Conservation (phyloP, 805 yeast species). For the Candida succiphila region DNA sequence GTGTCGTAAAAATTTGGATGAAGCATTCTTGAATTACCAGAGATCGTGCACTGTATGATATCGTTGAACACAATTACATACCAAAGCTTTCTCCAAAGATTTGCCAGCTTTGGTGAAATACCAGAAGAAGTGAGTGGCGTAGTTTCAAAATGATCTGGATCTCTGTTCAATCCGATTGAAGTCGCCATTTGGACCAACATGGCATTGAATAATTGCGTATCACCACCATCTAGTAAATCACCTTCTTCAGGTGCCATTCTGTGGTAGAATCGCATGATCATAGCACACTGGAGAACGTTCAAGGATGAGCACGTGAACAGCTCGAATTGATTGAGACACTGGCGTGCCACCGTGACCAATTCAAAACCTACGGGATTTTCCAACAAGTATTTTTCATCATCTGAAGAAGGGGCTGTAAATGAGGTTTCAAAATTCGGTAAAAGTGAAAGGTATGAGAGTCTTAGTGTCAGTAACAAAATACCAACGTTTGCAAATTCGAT, state of each 20-base stretch:
- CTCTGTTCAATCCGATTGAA: constrained; percentile 59
- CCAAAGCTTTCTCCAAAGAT: constrained; percentile 54
- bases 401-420: constrained; percentile 17
- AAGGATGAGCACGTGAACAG: constrained; percentile 37
- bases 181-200: constrained; percentile 58
- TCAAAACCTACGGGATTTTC: constrained; percentile 35
- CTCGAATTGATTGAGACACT: constrained; percentile 47
- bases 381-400: constrained; percentile 26
- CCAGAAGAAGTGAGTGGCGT: constrained; percentile 2
- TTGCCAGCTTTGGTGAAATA: constrained; percentile 19
- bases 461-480: constrained; percentile 30
- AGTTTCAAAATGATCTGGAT: constrained; percentile 41
- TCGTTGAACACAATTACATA: constrained; percentile 37
- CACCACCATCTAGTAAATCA: constrained; percentile 48
- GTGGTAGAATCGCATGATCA: constrained; percentile 40
- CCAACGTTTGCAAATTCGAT: constrained; percentile 41
- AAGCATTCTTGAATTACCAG: constrained; percentile 38
- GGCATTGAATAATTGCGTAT: constrained; percentile 44
- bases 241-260: constrained; percentile 47
- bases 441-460: constrained; percentile 33
- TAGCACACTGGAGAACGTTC: constrained; percentile 43
- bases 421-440: constrained; percentile 19
- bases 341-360: constrained; percentile 37
- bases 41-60: constrained; percentile 29
- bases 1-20: constrained; percentile 39